Evolutionary conservation across 1,284 basidiomycete genomes (phyloP), one percentile per base, ranked within the genome.

Genomic region (Trichosporon inkin): DNA sequence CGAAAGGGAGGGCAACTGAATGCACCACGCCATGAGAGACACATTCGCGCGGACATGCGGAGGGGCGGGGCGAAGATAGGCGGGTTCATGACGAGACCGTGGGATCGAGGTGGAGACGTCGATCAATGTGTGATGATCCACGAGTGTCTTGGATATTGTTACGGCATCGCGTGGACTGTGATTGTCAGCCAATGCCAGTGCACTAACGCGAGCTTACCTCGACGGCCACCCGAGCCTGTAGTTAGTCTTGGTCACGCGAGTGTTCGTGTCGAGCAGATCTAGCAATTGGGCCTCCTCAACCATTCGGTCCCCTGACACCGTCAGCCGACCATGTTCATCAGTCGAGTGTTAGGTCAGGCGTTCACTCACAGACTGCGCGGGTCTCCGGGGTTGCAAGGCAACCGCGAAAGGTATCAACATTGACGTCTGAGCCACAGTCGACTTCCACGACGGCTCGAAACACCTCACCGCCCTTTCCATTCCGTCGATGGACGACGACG

Each of bases 221-320:
- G 92, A 92, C 60, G 95, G 95, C 95, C 95, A 98, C 1, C 95
- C 96, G 8, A 98, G 79, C 6, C 87, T 86, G 74, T 91, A 98
- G 68, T 92, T 89, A 0, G 92, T 94, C 80, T 89, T 92, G 55
- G 84, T 84, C 68, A 98, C 88, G 62, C 90, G 82, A 4, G 92
- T 95, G 61, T 84, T 84, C 28, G 87, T 86, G 73, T 95, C 93
- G 60, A 95, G 84, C 78, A 92, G 82, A 76, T 97, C 93, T 44
- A 98, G 78, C 16, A 92, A 79, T 67, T 87, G 86, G 1, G 91
- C 86, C 41, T 86, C 84, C 67, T 96, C 90, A 10, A 97, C 93
- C 59, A 93, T 87, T 14, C 89, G 88, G 73, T 98, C 94, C 94
- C 94, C 80, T 76, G 58, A 52, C 6, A 6, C 19, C 19, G 36